Base-by-base conservation (phyloP, 2,329 filamentous ascomycete genomes). In the Blastomyces gilchristii region DNA sequence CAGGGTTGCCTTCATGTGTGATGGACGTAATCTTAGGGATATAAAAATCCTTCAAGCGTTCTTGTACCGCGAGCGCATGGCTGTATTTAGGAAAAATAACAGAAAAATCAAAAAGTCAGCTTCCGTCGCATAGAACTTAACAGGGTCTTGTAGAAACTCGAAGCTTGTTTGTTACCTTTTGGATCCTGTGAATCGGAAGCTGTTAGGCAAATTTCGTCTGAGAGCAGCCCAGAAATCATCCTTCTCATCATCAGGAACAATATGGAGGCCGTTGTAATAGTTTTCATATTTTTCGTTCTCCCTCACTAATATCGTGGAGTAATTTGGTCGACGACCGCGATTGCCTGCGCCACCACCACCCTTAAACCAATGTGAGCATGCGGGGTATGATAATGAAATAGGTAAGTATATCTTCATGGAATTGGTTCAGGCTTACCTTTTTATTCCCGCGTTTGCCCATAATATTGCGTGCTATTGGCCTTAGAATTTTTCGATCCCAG, bases 111-210 rank as follows among this genome's bases (percentile, higher is more conserved):
- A 25, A 63, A 45, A 28, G 52, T 62, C 43, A 58, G 54, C 61
- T 45, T 45, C 34, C 50, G 45, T 45, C 7, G 31, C 49, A 22
- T 9, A 18, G 59, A 60, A 5, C 58, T 52, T 14, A 18, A 52
- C n/a, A n/a, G 9, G 47, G n/a, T 28, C 6, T 12, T 11, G 49
- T 28, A 54, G 47, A 53, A 50, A 56, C 34, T 41, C 39, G 31
- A 37, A 16, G 22, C n/a, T 22, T 22, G n/a, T 22, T 22, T 22
- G n/a, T 22, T 22, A 90, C 87, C 90, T 90, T 82, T 93, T 95
- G 57, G 91, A 97, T 47, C 94, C 94, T 65, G 91, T 95, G 78
- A 99, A 99, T 65, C 94, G 87, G 80, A 97, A 99, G 77, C 92
- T 97, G 79, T 97, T 97, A 63, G 94, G 94, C 60, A 99, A 80